Percentiles rank a stretch among this genome's conserved stretches.
Conservation (phyloP, 1,284 basidiomycete genomes). For the Cutaneotrichosporon dermatis region DNA sequence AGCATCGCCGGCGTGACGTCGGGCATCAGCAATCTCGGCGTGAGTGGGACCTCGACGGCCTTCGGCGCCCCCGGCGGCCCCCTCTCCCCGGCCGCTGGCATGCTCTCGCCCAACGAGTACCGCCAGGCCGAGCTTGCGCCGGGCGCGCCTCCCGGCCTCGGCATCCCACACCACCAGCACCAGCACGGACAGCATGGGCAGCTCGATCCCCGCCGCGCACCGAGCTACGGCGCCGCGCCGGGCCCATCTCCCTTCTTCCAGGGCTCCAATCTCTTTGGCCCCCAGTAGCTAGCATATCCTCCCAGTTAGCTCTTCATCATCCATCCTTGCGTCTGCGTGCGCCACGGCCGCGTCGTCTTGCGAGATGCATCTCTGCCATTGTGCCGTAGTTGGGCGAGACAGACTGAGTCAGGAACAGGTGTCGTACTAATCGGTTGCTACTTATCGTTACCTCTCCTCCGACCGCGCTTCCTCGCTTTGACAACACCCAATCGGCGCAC, state of each 20-base stretch:
- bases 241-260: not conserved
- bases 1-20: not conserved
- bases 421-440: too few species aligned
- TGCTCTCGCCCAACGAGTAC: not conserved
- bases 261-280: not conserved
- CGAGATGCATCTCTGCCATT: constrained; percentile 2
- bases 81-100: not conserved
- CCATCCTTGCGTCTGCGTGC: too few species aligned
- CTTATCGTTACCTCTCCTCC: too few species aligned
- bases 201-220: not conserved
- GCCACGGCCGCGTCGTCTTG: not conserved
- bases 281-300: not conserved
- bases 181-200: not conserved
- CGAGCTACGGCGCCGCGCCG: not conserved
- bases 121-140: not conserved
- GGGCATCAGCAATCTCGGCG: not conserved
- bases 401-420: too few species aligned
- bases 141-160: not conserved
- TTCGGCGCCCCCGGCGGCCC: not conserved
- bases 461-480: too few species aligned
- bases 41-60: not conserved
- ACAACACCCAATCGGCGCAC: too few species aligned
- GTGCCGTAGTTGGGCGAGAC: not conserved
- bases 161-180: not conserved
- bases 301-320: too few species aligned